A percentile compares a stretch with the other conserved stretches of the same genome.
Conservation (phyloP, 352 stramenopile genomes). For the Phytophthora pisi region DNA sequence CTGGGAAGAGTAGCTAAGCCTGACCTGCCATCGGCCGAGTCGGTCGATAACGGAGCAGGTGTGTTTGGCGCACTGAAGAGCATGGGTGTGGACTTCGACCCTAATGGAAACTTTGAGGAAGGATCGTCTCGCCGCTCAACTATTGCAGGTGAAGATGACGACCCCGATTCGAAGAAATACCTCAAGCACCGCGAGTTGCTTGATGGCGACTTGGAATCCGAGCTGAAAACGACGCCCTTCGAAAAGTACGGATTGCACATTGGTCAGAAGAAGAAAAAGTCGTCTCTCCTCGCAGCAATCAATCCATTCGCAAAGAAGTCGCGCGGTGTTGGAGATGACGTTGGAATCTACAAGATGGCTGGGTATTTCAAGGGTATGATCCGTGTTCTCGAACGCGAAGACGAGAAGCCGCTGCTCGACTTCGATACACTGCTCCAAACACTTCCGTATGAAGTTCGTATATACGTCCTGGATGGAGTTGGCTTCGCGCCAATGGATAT, state of each 20-base stretch:
- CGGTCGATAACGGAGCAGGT: conserved; percentile 77
- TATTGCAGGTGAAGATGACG: conserved; percentile 56
- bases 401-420: conserved; percentile 82
- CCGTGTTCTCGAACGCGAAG: conserved; percentile 83
- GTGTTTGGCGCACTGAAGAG: conserved; percentile 88
- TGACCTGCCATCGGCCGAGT: conserved; percentile 40
- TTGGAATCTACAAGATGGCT: conserved; percentile 76
- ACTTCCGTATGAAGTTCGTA: conserved; percentile 81
- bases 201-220: conserved; percentile 68
- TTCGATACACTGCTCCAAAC: conserved; percentile 69
- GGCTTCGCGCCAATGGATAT: conserved; percentile 90
- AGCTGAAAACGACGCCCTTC: conserved; percentile 88
- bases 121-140: conserved; percentile 59
- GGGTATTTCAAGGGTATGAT: conserved; percentile 93
- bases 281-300: conserved; percentile 60
- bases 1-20: conserved; percentile 36
- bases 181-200: conserved; percentile 76
- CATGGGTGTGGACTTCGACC: conserved; percentile 83
- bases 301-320: conserved; percentile 81
- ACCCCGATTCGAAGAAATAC: conserved; percentile 75
- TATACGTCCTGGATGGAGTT: conserved; percentile 88
- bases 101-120: conserved; percentile 65
- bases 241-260: conserved; percentile 89
- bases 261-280: conserved; percentile 80
- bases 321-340: conserved; percentile 38